Evolutionary conservation across 208 protist genomes (phyloP).

Genomic region (Acanthamoeba culbertsoni): DNA sequence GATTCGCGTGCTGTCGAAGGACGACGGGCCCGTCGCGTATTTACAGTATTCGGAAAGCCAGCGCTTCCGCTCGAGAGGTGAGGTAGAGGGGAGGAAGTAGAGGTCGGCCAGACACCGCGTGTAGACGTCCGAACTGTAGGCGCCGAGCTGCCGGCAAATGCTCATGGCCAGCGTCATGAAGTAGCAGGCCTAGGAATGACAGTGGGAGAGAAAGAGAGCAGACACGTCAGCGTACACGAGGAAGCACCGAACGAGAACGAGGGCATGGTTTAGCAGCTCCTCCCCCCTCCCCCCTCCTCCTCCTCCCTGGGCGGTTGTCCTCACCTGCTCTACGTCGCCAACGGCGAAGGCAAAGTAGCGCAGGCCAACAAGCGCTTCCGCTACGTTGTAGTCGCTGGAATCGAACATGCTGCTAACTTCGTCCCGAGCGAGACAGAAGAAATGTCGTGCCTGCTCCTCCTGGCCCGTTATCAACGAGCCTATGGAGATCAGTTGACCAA

Average conservation of each 20-base stretch:
- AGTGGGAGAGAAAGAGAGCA: neutral
- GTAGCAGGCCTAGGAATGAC: neutral
- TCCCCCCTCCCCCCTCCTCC: too few species aligned
- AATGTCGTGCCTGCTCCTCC: neutral
- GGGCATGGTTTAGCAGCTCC: too few species aligned
- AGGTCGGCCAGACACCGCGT: conserved; percentile 7
- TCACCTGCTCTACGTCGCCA: neutral
- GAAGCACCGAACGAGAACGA: neutral
- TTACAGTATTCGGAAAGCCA: conserved; percentile 34
- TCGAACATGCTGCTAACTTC: neutral
- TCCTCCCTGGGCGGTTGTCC: too few species aligned
- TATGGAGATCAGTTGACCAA: neutral
- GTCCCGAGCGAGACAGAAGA: neutral
- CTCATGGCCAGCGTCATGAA: conserved; percentile 43
- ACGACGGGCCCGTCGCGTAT: neutral
- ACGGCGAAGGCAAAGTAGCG: conserved; percentile 3
- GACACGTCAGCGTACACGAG: neutral
- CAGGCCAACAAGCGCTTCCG: neutral
- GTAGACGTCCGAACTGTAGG: conserved; percentile 25
- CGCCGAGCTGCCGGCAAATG: conserved; percentile 12
- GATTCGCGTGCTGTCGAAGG: neutral
- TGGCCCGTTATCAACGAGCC: conserved; percentile 27
- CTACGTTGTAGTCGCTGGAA: neutral
- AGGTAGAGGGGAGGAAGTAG: conserved; percentile 3
- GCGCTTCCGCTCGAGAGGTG: neutral